These are phyloP conservation scores for Sporothrix pallida DNA, from an alignment of 2,329 filamentous ascomycete genomes.

Conservation along the genomic window DNA sequence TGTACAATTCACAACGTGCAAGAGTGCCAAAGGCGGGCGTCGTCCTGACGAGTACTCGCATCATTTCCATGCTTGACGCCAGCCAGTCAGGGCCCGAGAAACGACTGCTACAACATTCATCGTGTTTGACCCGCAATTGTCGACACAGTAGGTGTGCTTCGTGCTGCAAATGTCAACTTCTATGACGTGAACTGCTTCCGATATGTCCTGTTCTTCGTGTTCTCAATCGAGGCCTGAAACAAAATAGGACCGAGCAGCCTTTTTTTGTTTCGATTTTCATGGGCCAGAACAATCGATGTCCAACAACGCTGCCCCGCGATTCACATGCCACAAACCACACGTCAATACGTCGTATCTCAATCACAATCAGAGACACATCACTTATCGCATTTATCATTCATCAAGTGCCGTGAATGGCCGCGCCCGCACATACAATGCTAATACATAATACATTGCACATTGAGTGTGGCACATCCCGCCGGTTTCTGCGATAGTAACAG, in stretches of 20 bases:
- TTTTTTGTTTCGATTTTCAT: not conserved
- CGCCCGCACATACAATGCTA: no score
- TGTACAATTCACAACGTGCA: not conserved
- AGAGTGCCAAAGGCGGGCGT: not conserved
- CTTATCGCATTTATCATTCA: not conserved
- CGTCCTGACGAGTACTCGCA: constrained; percentile 1
- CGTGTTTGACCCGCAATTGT: not conserved
- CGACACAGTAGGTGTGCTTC: constrained; percentile 22
- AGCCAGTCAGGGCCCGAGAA: not conserved
- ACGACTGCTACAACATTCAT: no score
- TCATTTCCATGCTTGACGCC: not conserved
- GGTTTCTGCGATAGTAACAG: not conserved
- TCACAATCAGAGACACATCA: not conserved
- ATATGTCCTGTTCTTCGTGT: not conserved
- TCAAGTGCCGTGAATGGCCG: not conserved
- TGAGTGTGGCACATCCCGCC: not conserved
- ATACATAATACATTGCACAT: not conserved
- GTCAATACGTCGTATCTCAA: not conserved
- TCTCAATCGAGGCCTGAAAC: not conserved
- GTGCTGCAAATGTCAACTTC: not conserved
- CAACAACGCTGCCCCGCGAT: not conserved
- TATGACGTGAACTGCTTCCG: constrained; percentile 8
- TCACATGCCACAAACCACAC: not conserved
- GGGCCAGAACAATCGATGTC: not conserved
- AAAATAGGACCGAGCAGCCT: not conserved